Base-by-base conservation (phyloP, 768 basidiomycete genomes). In the Tricholoma flavovirens region DNA sequence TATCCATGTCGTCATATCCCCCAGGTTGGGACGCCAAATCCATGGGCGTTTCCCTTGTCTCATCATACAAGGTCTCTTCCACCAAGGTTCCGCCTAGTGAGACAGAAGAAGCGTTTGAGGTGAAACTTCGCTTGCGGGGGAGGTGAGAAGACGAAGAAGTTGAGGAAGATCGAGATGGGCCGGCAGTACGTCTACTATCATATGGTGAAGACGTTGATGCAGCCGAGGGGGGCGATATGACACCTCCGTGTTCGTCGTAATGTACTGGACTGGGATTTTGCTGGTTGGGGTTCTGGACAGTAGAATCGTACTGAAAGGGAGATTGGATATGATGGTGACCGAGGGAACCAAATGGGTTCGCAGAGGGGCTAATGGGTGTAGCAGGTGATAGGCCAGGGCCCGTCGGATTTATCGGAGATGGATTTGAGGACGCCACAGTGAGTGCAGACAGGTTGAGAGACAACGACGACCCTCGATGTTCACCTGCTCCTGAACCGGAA, bases 371-470 rank as follows among this genome's bases (percentile, higher is more conserved):
- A 64, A 86, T 79, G 51, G 85, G 86, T 0, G 86, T 85, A 33
- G 81, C 79, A 1, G 80, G 80, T 11, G 78, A 78, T 49, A 79
- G 69, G 17, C 71, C 69, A 57, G 75, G 59, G 60, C 74, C 58
- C 24, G 76, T 69, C 50, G 76, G 76, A 17, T 76, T 80, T 65
- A 83, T 80, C 45, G 87, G 85, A 11, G 86, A 87, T 53, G 84
- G 75, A 58, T 81, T 81, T 7, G 83, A 76, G 19, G 85, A 87
- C 40, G 84, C 70, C 54, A 90, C 87, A 50, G 81, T 74, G 52
- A 90, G 78, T 1, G 80, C 77, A 22, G 82, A 83, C 55, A 90
- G 75, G 66, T 88, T 90, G 66, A 90, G 80, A 29, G 84, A 81
- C 43, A 89, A 75, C 1, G 74, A 66, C 33, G 77, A 69, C n/a